A percentile compares a stretch with the other conserved stretches of the same genome.
phyloP scores from a whole-genome alignment of 1,139 yeast genomes.

The Starmera stellimalicola region DNA sequence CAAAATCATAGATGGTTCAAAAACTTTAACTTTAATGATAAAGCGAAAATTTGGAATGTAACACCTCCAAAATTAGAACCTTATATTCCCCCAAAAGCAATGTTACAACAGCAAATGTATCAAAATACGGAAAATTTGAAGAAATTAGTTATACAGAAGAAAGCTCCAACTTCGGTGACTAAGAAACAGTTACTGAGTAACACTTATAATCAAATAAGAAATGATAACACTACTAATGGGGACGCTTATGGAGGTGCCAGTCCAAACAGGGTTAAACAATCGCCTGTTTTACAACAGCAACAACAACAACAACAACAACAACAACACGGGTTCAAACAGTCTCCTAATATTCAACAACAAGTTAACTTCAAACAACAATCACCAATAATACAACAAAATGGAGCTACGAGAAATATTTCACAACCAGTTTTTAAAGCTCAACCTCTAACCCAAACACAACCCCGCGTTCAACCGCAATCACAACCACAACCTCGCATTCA shows the following conservation, averaged over 20 bases:
- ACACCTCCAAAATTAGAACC: constrained; percentile 68
- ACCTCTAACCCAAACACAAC: neutral
- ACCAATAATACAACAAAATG: neutral
- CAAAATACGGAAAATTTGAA: constrained; percentile 7
- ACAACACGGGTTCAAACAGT: neutral
- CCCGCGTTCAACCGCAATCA: constrained; percentile 1
- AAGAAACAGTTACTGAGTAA: constrained; percentile 27
- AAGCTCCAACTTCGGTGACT: constrained; percentile 19
- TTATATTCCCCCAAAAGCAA: constrained; percentile 31
- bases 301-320: constrained; percentile 3
- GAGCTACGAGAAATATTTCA: neutral
- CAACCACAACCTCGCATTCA: constrained; percentile 1
- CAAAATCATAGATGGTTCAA: constrained; percentile 71
- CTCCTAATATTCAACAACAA: neutral
- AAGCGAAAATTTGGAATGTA: constrained; percentile 55
- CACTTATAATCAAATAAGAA: constrained; percentile 16
- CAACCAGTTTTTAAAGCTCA: neutral
- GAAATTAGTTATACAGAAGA: constrained; percentile 13
- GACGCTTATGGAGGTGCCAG: constrained; percentile 5
- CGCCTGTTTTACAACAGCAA: neutral
- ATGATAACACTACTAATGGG: constrained; percentile 5
- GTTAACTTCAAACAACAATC: too few relatives aligned
- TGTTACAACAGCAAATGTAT: constrained; percentile 5
- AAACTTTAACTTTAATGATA: constrained; percentile 54
- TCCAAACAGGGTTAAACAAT: neutral